Base-by-base conservation (phyloP, 768 basidiomycete species). In the Pisolithus marmoratus region DNA sequence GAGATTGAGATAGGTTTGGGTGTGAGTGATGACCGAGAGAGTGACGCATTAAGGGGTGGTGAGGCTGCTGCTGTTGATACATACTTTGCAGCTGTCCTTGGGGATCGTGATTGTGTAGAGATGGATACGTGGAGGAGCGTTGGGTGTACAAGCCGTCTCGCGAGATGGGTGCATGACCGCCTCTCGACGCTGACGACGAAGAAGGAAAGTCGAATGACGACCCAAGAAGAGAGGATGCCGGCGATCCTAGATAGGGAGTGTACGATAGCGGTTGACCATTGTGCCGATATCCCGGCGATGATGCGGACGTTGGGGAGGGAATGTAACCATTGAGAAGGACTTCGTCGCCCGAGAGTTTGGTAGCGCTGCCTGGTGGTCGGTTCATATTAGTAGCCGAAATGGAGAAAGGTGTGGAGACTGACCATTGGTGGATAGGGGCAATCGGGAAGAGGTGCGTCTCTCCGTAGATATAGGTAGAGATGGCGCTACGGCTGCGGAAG, bases 401-500 rank as follows among this genome's bases (percentile, higher is more conserved):
- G 61, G 63, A 63, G 61, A 63, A 46, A 48, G 29, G 53, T 46
- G 45, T 46, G 45, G 43, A 47, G 54, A 45, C 45, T 54, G 62
- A 59, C 55, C 50, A 62, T 60, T 57, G 38, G 57, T 46, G 64
- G 63, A 60, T 51, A 64, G 54, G 1, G 55, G 68, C 63, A 31
- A 47, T 42, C 63, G 64, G 48, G 63, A 60, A 54, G 66, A 61
- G 40, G 66, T 60, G 37, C 67, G 69, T 2, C 67, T 61, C 50
- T 68, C 67, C 15, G 63, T 68, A 53, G 67, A 68, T 38, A 71
- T 38, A 15, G 69, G 67, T 51, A 71, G 63, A 41, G 65, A 63
- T 9, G 67, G 58, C n/a, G 51, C 54, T 4, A 55, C 44, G 23
- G 54, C 44, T 52, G 55, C 46, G 2, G 60, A 48, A 3, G 62